Base-by-base conservation (phyloP, 805 yeast species). In the Metschnikowia continentalis region DNA sequence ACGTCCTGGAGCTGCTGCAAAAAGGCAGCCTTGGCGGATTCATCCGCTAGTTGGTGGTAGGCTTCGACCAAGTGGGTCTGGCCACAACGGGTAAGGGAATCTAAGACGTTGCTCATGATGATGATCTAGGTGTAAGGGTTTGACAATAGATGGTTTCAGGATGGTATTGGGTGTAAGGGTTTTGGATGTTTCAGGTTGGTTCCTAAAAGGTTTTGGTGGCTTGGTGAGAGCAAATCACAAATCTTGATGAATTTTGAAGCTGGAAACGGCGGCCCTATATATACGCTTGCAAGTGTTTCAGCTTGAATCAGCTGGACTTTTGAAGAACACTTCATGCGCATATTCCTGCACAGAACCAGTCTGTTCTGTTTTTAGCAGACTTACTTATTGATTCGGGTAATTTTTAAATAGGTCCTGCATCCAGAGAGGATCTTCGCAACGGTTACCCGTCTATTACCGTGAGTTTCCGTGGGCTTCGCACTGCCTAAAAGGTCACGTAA, bases 21-120 rank as follows among this genome's bases (percentile, higher is more conserved):
- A 13, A 79, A 73, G 15, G 53, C 35, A 1, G 57, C 52, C 57
- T 75, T 72, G 36, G 47, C 50, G 48, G 80, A 57, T 14, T 54
- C 64, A 1, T 55, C 50, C 5, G 65, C 38, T 40, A 83, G 66
- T 11, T 59, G 44, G 38, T 75, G 75, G 71, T 76, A 77, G 54
- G 74, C 76, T 30, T 69, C 62, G 62, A 82, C 82, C 15, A 83
- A 58, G 51, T 82, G 86, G 2, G 57, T 61, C 62, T 83, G 89
- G 7, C 77, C 76, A 14, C 47, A 35, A 17, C 47, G 47, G 32
- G 33, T 8, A 17, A 44, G 20, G n/a, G 41, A 17, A 3, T 44
- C 40, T 33, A 44, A 44, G 17, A 44, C 33, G 32, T 14, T 6
- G 32, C 20, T 35, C 40, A 35, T 35, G 17, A 5, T 8, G 11